phyloP scores from a whole-genome alignment of 495 filamentous ascomycete species.

The Lentithecium fluviatile region DNA sequence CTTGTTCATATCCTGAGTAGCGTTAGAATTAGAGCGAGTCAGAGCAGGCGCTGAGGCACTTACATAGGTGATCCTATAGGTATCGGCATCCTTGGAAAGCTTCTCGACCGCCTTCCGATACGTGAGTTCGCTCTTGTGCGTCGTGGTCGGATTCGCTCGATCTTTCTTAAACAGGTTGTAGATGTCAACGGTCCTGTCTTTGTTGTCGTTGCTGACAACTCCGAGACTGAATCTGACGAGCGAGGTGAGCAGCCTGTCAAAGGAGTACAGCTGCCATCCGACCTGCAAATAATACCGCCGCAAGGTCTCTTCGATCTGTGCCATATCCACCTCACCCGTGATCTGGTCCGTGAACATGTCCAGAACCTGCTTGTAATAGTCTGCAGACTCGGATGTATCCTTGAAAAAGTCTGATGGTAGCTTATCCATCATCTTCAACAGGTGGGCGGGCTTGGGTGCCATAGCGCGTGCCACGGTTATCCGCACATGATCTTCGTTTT shows the following conservation, averaged over 20 bases:
- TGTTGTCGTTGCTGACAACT: constrained; percentile 75
- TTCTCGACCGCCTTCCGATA: constrained; percentile 85
- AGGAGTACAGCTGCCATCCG: constrained; percentile 87
- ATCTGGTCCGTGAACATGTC: constrained; percentile 68
- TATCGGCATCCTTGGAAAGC: constrained; percentile 81
- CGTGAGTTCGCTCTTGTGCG: constrained; percentile 77
- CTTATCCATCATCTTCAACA: constrained; percentile 73
- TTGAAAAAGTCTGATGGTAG: constrained; percentile 79
- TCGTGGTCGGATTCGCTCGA: constrained; percentile 75
- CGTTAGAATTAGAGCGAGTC: constrained; percentile 20
- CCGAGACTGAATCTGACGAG: constrained; percentile 71
- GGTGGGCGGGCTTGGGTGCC: constrained; percentile 71
- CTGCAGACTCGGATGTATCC: constrained; percentile 59
- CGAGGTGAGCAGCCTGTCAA: constrained; percentile 77
- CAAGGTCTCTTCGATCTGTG: constrained; percentile 80
- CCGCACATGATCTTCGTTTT: constrained; percentile 66
- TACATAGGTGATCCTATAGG: constrained; percentile 83
- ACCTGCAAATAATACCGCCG: constrained; percentile 82
- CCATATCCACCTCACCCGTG: constrained; percentile 72
- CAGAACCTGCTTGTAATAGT: constrained; percentile 68
- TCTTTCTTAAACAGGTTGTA: constrained; percentile 78
- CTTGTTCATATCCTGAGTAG: constrained; percentile 44
- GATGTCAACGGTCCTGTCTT: constrained; percentile 88
- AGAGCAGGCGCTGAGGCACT: constrained; percentile 42
- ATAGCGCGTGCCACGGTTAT: constrained; percentile 68